Evolutionary conservation across 1,139 yeast genomes (phyloP), one percentile per base, ranked within the genome.

Genomic region (Geotrichum armillariae): DNA sequence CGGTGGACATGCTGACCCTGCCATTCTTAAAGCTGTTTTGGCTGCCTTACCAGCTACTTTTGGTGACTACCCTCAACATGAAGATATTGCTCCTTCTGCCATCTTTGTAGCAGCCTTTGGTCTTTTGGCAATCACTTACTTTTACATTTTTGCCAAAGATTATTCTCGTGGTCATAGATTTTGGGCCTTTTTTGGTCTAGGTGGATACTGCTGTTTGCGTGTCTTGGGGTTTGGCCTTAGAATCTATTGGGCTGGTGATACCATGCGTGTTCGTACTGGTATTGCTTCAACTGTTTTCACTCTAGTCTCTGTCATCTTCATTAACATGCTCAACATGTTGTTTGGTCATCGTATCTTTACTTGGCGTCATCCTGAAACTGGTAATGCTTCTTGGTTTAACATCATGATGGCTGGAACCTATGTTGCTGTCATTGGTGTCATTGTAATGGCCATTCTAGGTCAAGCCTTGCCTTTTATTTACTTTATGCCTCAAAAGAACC

Each of bases 291-390:
- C 77, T 45, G 80, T 85, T 27, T 76, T 85, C 53, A 66, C 78
- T 42, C 75, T 83, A 55, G 68, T 83, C 2, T 63, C 72, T 1
- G 67, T 64, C 33, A 53, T 84, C 82, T 21, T 53, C 44, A 48
- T 64, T 37, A 60, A 60, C 41, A 72, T 82, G 6, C 77, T 82
- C 45, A 60, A 83, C 61, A 75, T 85, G 66, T 77, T 84, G 40
- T 70, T 86, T 54, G 90, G 90, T 4, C 93, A 85, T 65, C 76
- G 95, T 58, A 73, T 85, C 41, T 85, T 85, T 68, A 84, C 91
- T 7, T 84, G 93, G 89, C 73, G 87, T 62, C 94, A 86, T 63
- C 94, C 95, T 2, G 85, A 81, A 44, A 79, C 85, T 27, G 94
- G 93, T 49, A 74, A 82, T 20, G 66, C 79, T 41, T 69, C 65